Evolutionary conservation across 192 early-diverging fungal species (phyloP), one percentile per base, ranked within the genome.

Genomic region (Linnemannia schmuckeri): DNA sequence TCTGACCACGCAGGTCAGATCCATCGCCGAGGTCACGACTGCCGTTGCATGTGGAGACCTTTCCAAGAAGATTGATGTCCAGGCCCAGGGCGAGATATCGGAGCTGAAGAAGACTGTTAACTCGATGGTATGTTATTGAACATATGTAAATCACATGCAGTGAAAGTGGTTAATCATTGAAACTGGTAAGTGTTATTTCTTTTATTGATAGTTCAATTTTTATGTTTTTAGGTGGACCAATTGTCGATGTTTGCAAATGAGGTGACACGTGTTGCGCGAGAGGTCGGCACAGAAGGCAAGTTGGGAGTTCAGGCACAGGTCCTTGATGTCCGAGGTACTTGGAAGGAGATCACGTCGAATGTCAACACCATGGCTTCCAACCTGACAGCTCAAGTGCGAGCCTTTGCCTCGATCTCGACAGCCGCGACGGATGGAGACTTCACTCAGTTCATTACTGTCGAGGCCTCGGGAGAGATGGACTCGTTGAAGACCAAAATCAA

Each of bases 401-500:
- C 95, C 0, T 97, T 97, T 90, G 95, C 94, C 20, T 91, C 92
- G 75, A 97, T 97, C 74, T 94, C 92, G 10, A 92, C 93, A 18
- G 94, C 95, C 3, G 95, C 94, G 9, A 93, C 94, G 8, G 93
- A 92, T 13, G 94, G 93, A 30, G 94, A 96, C 81, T 95, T 94
- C 68, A 93, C 93, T 30, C 89, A 92, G 33, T 90, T 94, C 81
- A 96, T 97, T 73, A 96, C 94, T 42, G 90, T 96, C 18, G 93
- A 95, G 72, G 95, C 95, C 3, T 93, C 93, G 44, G 96, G 96
- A 74, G 96, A 97, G 88, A 97, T 97, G 96, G 94, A 95, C 66
- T 93, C 93, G 57, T 89, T 96, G 76, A 95, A 95, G 83, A 94
- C 93, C 68, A 94, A 95, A 91, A 96, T 97, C 83, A 96, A 97